These are phyloP conservation scores for Castanospermum australe DNA, from an alignment of 306 rosid species.

Conservation along the genomic window DNA sequence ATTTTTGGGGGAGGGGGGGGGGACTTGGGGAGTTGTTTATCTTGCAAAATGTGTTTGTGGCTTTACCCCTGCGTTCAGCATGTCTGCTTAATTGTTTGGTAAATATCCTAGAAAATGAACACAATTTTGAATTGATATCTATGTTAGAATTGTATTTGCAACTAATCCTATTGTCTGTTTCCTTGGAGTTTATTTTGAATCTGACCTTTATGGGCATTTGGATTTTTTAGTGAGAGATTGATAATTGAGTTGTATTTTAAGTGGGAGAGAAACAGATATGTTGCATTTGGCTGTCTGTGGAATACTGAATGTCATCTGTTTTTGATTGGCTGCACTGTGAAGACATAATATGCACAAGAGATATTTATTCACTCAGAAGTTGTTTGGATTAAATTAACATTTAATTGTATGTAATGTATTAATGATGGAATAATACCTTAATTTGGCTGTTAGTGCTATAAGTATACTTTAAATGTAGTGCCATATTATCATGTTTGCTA, in stretches of 20 bases:
- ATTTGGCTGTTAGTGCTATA: neutral
- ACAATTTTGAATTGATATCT: neutral
- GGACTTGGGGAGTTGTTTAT: neutral
- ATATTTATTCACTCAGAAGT: neutral
- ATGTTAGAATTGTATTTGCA: neutral
- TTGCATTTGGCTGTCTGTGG: neutral
- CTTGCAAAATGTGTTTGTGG: neutral
- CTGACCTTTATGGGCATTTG: neutral
- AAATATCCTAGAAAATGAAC: neutral
- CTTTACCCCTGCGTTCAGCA: neutral
- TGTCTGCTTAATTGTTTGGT: neutral
- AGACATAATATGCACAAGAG: neutral
- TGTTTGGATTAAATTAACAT: neutral
- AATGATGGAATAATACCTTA: neutral
- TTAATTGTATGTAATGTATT: neutral
- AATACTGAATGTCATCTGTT: neutral
- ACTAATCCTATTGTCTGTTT: neutral
- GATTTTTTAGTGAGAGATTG: neutral
- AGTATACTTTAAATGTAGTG: neutral
- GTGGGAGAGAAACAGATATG: neutral
- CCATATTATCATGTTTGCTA: conserved; percentile 20
- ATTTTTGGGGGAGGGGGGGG: neutral
- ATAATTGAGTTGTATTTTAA: neutral
- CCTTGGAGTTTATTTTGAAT: neutral
- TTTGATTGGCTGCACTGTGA: neutral